These are phyloP conservation scores for Neltuma alba DNA, from an alignment of 306 rosid genomes.

Conservation along the genomic window DNA sequence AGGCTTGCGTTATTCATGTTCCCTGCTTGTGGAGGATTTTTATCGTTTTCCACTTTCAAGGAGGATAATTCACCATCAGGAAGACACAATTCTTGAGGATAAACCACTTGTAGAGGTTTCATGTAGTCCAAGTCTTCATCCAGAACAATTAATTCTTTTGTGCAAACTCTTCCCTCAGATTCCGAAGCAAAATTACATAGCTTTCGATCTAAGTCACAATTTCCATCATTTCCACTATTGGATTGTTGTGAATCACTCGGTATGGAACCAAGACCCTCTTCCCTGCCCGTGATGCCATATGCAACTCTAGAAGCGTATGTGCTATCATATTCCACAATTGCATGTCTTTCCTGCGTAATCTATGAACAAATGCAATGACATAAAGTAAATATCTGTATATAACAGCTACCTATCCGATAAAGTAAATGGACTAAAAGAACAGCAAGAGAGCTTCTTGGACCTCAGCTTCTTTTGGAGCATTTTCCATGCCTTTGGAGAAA, in stretches of 20 bases:
- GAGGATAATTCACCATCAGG: neutral
- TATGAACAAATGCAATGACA: neutral
- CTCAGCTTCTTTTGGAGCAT: neutral
- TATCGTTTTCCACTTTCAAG: neutral
- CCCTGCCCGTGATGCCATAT: neutral
- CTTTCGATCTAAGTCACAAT: neutral
- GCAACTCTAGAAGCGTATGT: neutral
- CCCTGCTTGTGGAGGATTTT: neutral
- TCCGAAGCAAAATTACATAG: neutral
- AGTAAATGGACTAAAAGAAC: neutral
- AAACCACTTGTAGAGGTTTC: neutral
- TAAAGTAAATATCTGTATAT: neutral
- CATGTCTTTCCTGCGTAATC: constrained; percentile 10
- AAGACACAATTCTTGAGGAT: neutral
- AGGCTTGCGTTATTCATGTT: neutral
- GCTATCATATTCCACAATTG: neutral
- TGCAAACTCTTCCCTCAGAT: neutral
- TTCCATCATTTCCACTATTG: neutral
- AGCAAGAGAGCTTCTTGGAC: neutral
- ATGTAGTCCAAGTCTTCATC: neutral
- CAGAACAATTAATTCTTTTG: neutral
- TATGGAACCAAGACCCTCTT: neutral
- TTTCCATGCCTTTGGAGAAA: neutral
- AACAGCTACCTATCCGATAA: neutral
- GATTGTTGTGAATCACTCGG: neutral